Evolutionary conservation across 331 rosid species (phyloP).

Genomic region (Erythrophleum ivorense): DNA sequence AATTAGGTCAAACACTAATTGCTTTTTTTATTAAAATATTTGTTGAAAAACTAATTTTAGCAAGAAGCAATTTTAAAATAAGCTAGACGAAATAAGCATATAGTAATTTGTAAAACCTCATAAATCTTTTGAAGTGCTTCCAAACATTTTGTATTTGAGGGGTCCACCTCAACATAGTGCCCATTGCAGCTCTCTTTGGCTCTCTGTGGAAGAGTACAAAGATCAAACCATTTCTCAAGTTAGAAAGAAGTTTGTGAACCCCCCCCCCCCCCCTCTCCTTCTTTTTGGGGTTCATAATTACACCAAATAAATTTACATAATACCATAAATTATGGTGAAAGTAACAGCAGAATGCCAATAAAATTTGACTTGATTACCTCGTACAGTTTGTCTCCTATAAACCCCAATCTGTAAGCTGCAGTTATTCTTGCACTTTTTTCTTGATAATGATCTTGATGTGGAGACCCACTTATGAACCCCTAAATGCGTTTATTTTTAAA

Average conservation of each 20-base stretch:
- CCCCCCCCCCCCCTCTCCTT: too few species aligned
- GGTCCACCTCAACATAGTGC: neutral
- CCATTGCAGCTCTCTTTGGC: slow-evolving; percentile 7
- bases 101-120: neutral
- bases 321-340: neutral
- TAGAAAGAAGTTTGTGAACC: too few species aligned
- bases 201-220: neutral
- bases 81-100: too few species aligned
- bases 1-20: neutral
- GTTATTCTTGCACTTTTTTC: neutral
- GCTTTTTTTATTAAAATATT: neutral
- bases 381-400: neutral
- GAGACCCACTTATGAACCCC: neutral
- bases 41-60: neutral
- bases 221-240: neutral
- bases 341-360: neutral
- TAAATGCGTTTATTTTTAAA: too few species aligned
- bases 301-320: neutral
- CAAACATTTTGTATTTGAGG: neutral
- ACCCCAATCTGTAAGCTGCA: neutral
- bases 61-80: neutral
- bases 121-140: neutral
- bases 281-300: neutral
- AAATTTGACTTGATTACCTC: neutral
- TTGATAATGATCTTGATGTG: neutral